Conservation (phyloP, 2,329 filamentous ascomycete genomes). For the Trematosphaeria pertusa region DNA sequence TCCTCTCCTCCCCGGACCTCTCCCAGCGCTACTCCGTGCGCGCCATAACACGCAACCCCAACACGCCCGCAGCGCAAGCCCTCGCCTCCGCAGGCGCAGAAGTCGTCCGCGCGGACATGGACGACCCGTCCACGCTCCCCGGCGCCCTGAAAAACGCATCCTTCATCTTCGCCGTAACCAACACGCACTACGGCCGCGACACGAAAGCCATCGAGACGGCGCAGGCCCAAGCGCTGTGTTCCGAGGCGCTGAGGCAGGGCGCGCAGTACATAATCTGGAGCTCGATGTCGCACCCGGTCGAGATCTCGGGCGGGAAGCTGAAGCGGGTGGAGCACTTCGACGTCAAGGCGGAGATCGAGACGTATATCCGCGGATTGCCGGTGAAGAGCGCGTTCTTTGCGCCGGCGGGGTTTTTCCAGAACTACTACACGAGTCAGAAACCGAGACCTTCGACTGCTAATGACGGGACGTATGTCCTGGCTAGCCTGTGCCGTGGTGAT, state of each 20-base stretch:
- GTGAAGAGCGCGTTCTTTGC: slow-evolving; percentile 62
- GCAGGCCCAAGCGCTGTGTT: slow-evolving; percentile 33
- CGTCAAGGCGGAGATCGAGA: slow-evolving; percentile 62
- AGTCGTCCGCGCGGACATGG: slow-evolving; percentile 60
- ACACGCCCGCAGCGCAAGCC: slow-evolving; percentile 53
- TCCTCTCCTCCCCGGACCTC: slow-evolving; percentile 53
- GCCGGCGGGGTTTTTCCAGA: slow-evolving; percentile 64
- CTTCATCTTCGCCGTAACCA: slow-evolving; percentile 40
- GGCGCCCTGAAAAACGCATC: slow-evolving; percentile 29
- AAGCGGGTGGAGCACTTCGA: slow-evolving; percentile 60
- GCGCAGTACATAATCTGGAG: slow-evolving; percentile 51
- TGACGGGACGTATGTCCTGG: slow-evolving; percentile 38
- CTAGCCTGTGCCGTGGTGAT: slow-evolving; percentile 13
- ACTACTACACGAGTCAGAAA: slow-evolving; percentile 40
- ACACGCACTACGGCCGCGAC: slow-evolving; percentile 28
- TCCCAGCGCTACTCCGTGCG: slow-evolving; percentile 55
- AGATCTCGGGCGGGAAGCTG: slow-evolving; percentile 43
- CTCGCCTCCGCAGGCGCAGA: slow-evolving; percentile 58
- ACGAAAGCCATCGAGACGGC: slow-evolving; percentile 34
- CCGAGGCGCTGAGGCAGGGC: slow-evolving; percentile 42
- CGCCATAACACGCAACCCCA: slow-evolving; percentile 61
- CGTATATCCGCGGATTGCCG: slow-evolving; percentile 59
- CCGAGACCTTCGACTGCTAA: slow-evolving; percentile 18
- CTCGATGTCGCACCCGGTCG: slow-evolving; percentile 32
- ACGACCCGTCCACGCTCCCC: slow-evolving; percentile 37